Evolutionary conservation across 202 grass and related monocot species (phyloP).

Genomic region (Schoenoplectus triqueter): DNA sequence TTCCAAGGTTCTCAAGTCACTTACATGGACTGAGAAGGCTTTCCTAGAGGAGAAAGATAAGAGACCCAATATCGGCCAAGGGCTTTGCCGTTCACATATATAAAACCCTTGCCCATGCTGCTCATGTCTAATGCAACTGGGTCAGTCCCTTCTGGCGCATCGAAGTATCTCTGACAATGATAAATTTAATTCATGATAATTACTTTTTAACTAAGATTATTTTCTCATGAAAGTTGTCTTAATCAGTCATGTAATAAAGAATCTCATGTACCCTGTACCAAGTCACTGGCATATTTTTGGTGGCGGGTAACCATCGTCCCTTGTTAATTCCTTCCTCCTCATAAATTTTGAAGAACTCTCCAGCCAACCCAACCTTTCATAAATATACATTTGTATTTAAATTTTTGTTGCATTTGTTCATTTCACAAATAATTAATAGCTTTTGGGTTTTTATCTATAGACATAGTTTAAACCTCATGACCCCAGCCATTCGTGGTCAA

Average conservation of each 20-base stretch:
- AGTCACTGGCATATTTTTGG: conserved; percentile 41
- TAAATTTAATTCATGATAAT: conserved; percentile 32
- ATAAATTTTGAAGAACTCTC: conserved; percentile 71
- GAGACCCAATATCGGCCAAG: conserved; percentile 78
- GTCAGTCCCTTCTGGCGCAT: conserved; percentile 61
- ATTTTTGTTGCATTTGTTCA: no score
- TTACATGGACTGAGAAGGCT: conserved; percentile 79
- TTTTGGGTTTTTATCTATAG: neutral
- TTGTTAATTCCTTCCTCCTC: conserved; percentile 54
- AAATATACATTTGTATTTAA: neutral
- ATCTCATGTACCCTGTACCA: conserved; percentile 78
- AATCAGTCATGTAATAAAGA: conserved; percentile 20
- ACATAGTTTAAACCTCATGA: conserved; percentile 62
- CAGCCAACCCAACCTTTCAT: conserved; percentile 59
- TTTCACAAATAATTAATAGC: no score
- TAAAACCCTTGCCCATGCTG: conserved; percentile 81
- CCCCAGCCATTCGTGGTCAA: conserved; percentile 73
- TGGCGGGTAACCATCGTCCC: conserved; percentile 51
- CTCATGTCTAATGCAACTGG: conserved; percentile 78
- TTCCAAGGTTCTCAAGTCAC: conserved; percentile 17
- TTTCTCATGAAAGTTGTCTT: neutral
- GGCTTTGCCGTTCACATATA: conserved; percentile 70
- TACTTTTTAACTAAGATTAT: neutral
- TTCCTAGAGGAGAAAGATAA: conserved; percentile 51
- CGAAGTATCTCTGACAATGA: conserved; percentile 76